Conservation (phyloP, 345 rosid genomes). For the Draba incana region DNA sequence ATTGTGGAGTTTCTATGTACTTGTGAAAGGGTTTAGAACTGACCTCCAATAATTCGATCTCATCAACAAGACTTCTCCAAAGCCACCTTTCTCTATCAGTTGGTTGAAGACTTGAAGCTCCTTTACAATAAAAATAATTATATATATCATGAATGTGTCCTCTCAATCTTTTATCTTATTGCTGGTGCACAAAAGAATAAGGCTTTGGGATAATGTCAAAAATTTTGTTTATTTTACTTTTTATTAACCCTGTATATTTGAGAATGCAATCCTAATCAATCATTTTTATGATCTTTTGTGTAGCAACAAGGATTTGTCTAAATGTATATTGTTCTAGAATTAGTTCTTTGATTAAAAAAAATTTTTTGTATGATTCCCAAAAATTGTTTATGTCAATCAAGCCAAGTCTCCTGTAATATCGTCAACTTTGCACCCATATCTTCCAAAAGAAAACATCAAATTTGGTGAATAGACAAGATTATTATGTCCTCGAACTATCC, state of each 20-base stretch:
- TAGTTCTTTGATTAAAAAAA: background rate
- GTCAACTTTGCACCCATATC: constrained; percentile 31
- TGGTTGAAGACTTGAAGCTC: constrained; percentile 31
- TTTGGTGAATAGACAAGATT: constrained; percentile 33
- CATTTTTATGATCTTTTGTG: constrained; percentile 6
- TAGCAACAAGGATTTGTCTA: constrained; percentile 1
- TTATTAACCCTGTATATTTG: constrained; percentile 1
- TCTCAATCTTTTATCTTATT: background rate
- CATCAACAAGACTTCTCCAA: constrained; percentile 31
- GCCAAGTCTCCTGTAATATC: constrained; percentile 31
- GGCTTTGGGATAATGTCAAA: background rate
- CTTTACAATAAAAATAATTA: constrained; percentile 1
- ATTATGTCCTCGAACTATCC: constrained; percentile 13
- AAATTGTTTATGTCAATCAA: constrained; percentile 21
- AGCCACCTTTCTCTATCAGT: constrained; percentile 43
- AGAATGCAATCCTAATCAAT: constrained; percentile 11
- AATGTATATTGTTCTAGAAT: background rate
- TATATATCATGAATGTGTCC: background rate
- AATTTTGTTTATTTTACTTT: background rate
- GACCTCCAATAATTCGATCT: constrained; percentile 38
- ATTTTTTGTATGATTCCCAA: constrained; percentile 2
- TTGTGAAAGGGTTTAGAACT: constrained; percentile 27
- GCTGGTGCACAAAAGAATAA: constrained; percentile 18
- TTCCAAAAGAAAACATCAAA: constrained; percentile 17
- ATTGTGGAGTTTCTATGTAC: constrained; percentile 35